Conservation (phyloP, 208 protist species). For the Leishmania tropica region DNA sequence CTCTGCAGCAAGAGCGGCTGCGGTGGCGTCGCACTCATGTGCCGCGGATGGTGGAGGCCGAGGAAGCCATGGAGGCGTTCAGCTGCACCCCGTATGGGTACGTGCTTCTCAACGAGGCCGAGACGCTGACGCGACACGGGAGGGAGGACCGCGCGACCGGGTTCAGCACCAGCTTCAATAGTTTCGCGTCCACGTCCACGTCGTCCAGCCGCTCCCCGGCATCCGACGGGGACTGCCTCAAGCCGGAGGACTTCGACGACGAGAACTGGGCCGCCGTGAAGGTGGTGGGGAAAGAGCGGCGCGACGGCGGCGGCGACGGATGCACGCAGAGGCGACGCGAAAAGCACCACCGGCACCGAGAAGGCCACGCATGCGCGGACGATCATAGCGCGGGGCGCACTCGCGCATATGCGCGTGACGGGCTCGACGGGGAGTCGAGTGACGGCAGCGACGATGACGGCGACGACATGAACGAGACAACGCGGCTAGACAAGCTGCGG, state of each 20-base stretch:
- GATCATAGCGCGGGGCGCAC: background rate
- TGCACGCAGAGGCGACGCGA: too few species aligned
- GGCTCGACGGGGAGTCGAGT: background rate
- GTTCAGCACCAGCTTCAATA: background rate
- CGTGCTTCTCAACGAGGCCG: slow-evolving; percentile 10
- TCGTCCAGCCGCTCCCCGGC: background rate
- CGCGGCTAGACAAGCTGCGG: slow-evolving; percentile 58
- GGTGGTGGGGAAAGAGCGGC: background rate
- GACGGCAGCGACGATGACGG: slow-evolving; percentile 5
- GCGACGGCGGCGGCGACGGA: background rate
- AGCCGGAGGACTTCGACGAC: too few species aligned
- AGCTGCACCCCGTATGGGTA: slow-evolving; percentile 25
- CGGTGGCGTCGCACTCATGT: slow-evolving; percentile 36
- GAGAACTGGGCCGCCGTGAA: background rate
- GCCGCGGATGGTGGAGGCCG: slow-evolving; percentile 12
- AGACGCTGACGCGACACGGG: background rate
- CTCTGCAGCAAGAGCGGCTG: slow-evolving; percentile 36
- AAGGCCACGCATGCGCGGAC: background rate
- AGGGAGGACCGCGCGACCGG: slow-evolving; percentile 12
- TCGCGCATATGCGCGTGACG: background rate
- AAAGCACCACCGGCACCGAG: background rate
- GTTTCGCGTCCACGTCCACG: background rate
- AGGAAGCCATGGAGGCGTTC: slow-evolving; percentile 3
- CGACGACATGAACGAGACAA: slow-evolving; percentile 27
- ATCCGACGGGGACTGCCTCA: background rate